A percentile compares a stretch with the other conserved stretches of the same genome.
Conservation (phyloP, 441 rosid genomes). For the Croton laevigatus region DNA sequence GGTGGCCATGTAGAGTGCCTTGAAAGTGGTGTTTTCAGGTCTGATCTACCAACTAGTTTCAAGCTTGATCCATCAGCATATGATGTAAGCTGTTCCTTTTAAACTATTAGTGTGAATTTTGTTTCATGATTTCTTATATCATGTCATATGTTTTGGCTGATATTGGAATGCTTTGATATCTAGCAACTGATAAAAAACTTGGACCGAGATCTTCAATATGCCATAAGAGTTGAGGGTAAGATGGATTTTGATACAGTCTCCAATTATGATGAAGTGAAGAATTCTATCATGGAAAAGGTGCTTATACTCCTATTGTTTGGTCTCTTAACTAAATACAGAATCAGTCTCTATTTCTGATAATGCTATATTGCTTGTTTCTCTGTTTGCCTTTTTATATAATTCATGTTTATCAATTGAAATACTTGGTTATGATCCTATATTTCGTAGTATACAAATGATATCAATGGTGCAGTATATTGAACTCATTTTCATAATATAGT, state of each 20-base stretch:
- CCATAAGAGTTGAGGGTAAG: constrained; percentile 94
- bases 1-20: constrained; percentile 99
- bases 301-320: constrained; percentile 22
- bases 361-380: constrained; percentile 9
- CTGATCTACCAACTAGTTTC: constrained; percentile 92
- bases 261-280: constrained; percentile 91
- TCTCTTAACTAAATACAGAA: constrained; percentile 19
- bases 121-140: not conserved
- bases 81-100: constrained; percentile 49
- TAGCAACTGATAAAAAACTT: constrained; percentile 92
- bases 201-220: constrained; percentile 95
- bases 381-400: constrained; percentile 9
- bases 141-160: constrained; percentile 25
- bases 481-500: constrained; percentile 6
- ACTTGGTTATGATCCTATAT: not conserved
- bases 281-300: constrained; percentile 78
- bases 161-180: constrained; percentile 31
- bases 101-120: constrained; percentile 2
- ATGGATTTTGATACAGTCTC: constrained; percentile 78
- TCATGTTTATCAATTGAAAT: not conserved
- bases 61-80: constrained; percentile 84
- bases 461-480: not conserved
- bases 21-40: constrained; percentile 99
- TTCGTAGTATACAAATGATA: not conserved
- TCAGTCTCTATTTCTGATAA: constrained; percentile 18